Conservation (phyloP, 805 yeast species). For the Debaryomyces castellii region DNA sequence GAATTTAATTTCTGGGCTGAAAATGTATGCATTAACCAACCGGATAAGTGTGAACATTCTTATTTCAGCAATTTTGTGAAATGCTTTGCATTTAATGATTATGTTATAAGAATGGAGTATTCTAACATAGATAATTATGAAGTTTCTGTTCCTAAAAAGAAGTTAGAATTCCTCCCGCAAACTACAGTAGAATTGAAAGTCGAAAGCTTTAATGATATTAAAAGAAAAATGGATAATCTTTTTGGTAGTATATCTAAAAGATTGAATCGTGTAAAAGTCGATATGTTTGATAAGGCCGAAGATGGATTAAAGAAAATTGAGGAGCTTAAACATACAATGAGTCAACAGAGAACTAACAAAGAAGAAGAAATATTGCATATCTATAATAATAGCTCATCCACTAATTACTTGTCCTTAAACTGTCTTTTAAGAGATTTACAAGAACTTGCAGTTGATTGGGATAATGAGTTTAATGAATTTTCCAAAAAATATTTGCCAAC, state of each 20-base stretch:
- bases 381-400: slow-evolving; percentile 55
- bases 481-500: slow-evolving; percentile 80
- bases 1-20: slow-evolving; percentile 78
- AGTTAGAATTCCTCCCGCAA: slow-evolving; percentile 69
- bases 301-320: slow-evolving; percentile 63
- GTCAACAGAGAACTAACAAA: slow-evolving; percentile 50
- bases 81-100: slow-evolving; percentile 78
- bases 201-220: slow-evolving; percentile 56
- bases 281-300: slow-evolving; percentile 67
- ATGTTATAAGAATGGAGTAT: slow-evolving; percentile 78
- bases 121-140: slow-evolving; percentile 74
- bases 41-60: slow-evolving; percentile 67
- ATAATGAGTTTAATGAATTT: slow-evolving; percentile 74
- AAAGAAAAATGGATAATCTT: slow-evolving; percentile 53
- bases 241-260: slow-evolving; percentile 73
- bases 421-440: slow-evolving; percentile 69
- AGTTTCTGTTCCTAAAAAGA: slow-evolving; percentile 72
- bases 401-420: slow-evolving; percentile 71
- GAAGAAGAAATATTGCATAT: slow-evolving; percentile 47
- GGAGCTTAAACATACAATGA: slow-evolving; percentile 54
- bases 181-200: slow-evolving; percentile 67
- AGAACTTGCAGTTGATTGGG: slow-evolving; percentile 85
- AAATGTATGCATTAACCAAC: slow-evolving; percentile 19
- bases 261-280: slow-evolving; percentile 72
- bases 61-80: slow-evolving; percentile 78